Base-by-base conservation (phyloP, 1,139 yeast species). In the Suhomyces bokatorum region DNA sequence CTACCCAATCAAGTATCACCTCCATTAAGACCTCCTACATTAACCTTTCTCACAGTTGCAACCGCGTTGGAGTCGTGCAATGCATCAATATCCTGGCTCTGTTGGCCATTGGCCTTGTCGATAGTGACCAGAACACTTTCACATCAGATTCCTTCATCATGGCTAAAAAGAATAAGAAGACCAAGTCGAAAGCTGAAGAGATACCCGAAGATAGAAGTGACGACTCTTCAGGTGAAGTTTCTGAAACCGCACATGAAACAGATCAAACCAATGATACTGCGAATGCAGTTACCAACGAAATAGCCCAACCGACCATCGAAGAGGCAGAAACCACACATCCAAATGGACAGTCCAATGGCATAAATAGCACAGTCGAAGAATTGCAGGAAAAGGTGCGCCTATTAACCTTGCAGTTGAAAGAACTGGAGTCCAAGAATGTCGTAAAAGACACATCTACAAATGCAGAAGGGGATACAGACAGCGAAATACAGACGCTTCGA, bases 141-240 rank as follows among this genome's bases (percentile, higher is more conserved):
- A n/a, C 15, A 13, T 34, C 36, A 4, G 13, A 13, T 13, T 22
- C 26, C 14, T 27, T 13, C 12, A 34, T 13, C 16, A 66, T 65
- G 69, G 70, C 65, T 38, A 66, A 66, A 52, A 63, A 54, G 45
- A 64, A 63, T 52, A 63, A 63, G 59, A 65, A 64, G 49, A 53
- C 39, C 48, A 59, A 57, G 45, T 16, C 44, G 27, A 42, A 44
- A 37, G 13, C 42, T 12, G 45, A 41, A 20, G 37, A 37, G 10
- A 35, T 11, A 33, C 33, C 32, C n/a, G 47, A 39, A 30, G 40
- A 44, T 12, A 27, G 16, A 22, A 34, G 16, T 15, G 9, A 22
- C 17, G 30, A 34, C n/a, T 12, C n/a, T 4, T 22, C 36, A 8
- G 29, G 22, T 4, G 29, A 26, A 26, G 29, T 26, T 11, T 26